Percentiles rank a stretch among this genome's conserved stretches.
phyloP scores from a whole-genome alignment of 306 rosid genomes.

The Rosa persica region DNA sequence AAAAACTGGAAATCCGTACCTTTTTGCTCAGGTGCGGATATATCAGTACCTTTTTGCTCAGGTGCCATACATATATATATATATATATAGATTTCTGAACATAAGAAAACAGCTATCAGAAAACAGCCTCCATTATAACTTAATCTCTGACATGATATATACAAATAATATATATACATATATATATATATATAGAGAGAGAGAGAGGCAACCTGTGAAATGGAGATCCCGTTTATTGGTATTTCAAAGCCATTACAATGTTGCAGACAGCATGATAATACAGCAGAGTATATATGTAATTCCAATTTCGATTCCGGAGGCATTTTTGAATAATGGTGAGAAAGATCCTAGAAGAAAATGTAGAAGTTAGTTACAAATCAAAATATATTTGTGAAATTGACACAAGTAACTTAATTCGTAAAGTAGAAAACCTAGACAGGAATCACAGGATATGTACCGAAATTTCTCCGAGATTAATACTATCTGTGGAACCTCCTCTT shows the following conservation, averaged over 20 bases:
- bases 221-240: slow-evolving; percentile 45
- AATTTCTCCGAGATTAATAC: slow-evolving; percentile 34
- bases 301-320: slow-evolving; percentile 71
- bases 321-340: slow-evolving; percentile 59
- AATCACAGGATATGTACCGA: slow-evolving; percentile 46
- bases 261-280: slow-evolving; percentile 61
- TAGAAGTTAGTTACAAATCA: slow-evolving; percentile 31
- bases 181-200: not conserved
- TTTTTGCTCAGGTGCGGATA: too few relatives aligned
- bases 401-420: slow-evolving; percentile 24
- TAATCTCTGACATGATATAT: too few relatives aligned
- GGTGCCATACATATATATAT: too few relatives aligned
- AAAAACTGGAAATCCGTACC: too few relatives aligned
- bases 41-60: too few relatives aligned
- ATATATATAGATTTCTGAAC: too few relatives aligned
- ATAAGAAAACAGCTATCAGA: slow-evolving; percentile 1
- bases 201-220: slow-evolving; percentile 61
- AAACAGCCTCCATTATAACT: not conserved
- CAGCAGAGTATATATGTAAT: slow-evolving; percentile 62
- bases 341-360: slow-evolving; percentile 62
- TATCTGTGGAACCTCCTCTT: slow-evolving; percentile 36
- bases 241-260: slow-evolving; percentile 35
- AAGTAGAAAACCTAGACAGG: slow-evolving; percentile 17
- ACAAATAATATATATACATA: too few relatives aligned
- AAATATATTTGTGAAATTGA: slow-evolving; percentile 19